Percentiles rank a stretch among this genome's conserved stretches.
Conservation (phyloP, 1,284 basidiomycete genomes). For the Takashimella tepidaria region DNA sequence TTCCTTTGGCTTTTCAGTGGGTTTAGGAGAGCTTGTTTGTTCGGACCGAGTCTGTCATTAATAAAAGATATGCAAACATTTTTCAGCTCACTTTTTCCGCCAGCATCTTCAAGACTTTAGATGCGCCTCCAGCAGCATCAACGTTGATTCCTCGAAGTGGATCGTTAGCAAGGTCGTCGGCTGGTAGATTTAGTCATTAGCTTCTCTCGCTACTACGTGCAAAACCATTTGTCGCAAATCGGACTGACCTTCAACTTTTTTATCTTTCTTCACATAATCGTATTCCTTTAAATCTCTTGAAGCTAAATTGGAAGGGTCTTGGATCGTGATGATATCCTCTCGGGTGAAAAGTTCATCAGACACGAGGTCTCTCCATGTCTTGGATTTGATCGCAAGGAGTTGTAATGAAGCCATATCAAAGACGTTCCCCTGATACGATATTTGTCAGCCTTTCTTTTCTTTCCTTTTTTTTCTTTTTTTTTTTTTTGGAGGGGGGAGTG, state of each 20-base stretch:
- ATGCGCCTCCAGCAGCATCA: slow-evolving; percentile 47
- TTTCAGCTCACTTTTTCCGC: slow-evolving; percentile 43
- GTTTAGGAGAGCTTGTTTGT: slow-evolving; percentile 15
- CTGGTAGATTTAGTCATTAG: slow-evolving; percentile 13
- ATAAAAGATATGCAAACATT: too few relatives aligned
- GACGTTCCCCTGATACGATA: slow-evolving; percentile 44
- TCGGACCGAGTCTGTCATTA: slow-evolving; percentile 30
- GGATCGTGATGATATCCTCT: slow-evolving; percentile 84
- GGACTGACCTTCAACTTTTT: slow-evolving; percentile 40
- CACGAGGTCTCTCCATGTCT: slow-evolving; percentile 71
- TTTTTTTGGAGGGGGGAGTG: too few relatives aligned
- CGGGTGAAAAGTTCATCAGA: slow-evolving; percentile 81
- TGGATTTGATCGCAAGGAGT: slow-evolving; percentile 65
- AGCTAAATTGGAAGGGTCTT: slow-evolving; percentile 52
- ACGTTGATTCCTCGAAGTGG: slow-evolving; percentile 49
- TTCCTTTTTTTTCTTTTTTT: too few relatives aligned
- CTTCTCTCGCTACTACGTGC: too few relatives aligned
- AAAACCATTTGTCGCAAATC: background rate
- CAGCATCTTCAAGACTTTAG: slow-evolving; percentile 48
- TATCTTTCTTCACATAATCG: slow-evolving; percentile 48
- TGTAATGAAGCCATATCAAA: slow-evolving; percentile 52
- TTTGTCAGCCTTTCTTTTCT: too few relatives aligned
- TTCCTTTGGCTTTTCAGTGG: slow-evolving; percentile 32
- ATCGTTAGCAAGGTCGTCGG: slow-evolving; percentile 38
- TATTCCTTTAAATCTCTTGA: slow-evolving; percentile 45